Evolutionary conservation across 257 asterid species (phyloP), one percentile per base, ranked within the genome.

Genomic region (Gentiana dahurica): DNA sequence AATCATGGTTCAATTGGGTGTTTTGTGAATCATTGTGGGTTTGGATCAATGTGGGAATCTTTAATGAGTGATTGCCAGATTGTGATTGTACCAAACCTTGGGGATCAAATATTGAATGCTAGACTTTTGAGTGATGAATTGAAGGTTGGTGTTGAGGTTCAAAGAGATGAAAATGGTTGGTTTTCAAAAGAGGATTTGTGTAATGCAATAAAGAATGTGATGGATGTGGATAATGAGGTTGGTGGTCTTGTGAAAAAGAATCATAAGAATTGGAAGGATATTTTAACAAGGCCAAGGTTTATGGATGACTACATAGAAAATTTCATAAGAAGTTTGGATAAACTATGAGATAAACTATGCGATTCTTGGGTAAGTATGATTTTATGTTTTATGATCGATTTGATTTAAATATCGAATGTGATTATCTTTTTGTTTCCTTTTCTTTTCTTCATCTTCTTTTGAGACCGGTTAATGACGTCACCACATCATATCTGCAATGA

Each of bases 41-140:
- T 80, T 64, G 88, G 95, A 12, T 86, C 97, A 6, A 89, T 86
- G 93, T 89, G 95, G 95, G 95, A 86, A 69, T 84, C 94, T 47
- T 54, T 89, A 73, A 65, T 75, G 75, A 75, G 87, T 53, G 83
- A 82, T 8, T 50, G 79, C 45, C 93, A 80, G 69, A 73, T 84
- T 34, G 95, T 84, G 71, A 65, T 86, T 39, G 79, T 84, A 36
- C 95, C 97, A 35, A 62, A 76, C 12, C 47, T 82, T 64, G 88
- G 82, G 38, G 96, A 89, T 59, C 94, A 89, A 24, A 80, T 75
- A 7, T 56, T 89, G 71, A 80, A 82, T 75, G 64, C 94, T 12
- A 73, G 95, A 68, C 64, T 86, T 52, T 61, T 86, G 72, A 78
- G 82, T 34, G 83, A 68, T 64, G 94, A 86, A 57, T 62, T 82